A percentile compares a stretch with the other conserved stretches of the same genome.
phyloP scores from a whole-genome alignment of 1,284 basidiomycete species.

The Sphaerobolus stellatus region DNA sequence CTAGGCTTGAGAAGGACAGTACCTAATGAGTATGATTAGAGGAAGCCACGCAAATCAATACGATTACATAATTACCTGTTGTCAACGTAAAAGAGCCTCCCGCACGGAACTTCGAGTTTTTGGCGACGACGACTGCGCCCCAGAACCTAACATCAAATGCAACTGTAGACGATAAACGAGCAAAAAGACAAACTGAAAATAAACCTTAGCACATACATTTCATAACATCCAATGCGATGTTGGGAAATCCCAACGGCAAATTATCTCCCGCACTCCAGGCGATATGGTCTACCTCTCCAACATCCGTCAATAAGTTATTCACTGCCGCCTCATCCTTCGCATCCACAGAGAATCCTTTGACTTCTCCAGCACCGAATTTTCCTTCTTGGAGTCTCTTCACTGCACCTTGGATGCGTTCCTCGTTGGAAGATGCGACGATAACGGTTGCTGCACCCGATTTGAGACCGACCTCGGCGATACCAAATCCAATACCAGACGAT shows the following conservation, averaged over 20 bases:
- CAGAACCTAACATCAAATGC: slow-evolving; percentile 22
- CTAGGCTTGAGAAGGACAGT: slow-evolving; percentile 14
- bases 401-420: not conserved
- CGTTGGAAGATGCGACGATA: not conserved
- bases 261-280: slow-evolving; percentile 19
- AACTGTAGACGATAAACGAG: not conserved
- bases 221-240: slow-evolving; percentile 15
- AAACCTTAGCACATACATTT: slow-evolving; percentile 10
- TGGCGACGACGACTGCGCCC: slow-evolving; percentile 18
- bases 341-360: slow-evolving; percentile 16
- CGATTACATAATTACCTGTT: slow-evolving; percentile 9
- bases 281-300: slow-evolving; percentile 21
- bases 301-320: slow-evolving; percentile 13
- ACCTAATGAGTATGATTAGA: not conserved
- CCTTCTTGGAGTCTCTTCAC: not conserved
- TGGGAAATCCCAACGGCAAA: slow-evolving; percentile 8
- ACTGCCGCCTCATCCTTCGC: slow-evolving; percentile 8
- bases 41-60: not conserved
- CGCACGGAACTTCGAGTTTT: slow-evolving; percentile 16
- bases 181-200: not conserved
- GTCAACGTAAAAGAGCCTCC: slow-evolving; percentile 21
- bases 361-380: not conserved
- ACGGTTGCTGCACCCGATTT: not conserved
- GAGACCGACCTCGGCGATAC: slow-evolving; percentile 18
- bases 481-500: slow-evolving; percentile 20